Base-by-base conservation (phyloP, 78 protist genomes). In the Capsaspora owczarzaki region DNA sequence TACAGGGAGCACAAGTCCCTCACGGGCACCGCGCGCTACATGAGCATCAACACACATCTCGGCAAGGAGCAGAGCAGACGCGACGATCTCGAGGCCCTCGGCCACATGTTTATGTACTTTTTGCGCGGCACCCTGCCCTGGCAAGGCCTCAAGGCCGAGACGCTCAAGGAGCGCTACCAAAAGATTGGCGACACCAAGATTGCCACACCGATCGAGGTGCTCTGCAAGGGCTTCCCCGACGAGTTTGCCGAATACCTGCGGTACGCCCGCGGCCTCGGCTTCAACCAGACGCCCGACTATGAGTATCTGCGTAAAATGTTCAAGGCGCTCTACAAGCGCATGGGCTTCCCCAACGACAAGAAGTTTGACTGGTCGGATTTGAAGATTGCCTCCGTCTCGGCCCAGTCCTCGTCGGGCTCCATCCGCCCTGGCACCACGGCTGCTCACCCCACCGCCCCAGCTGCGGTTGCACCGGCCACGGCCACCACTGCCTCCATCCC, bases 21-120 rank as follows among this genome's bases (percentile, higher is more conserved):
- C 41, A 97, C 98, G 10, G 99, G 98, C 47, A 97, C 98, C 0
- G 98, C 97, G 20, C 87, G 98, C 10, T 95, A 95, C 75, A 97
- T 97, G 12, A 74, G 86, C 29, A 87, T 94, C 82, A 92, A 95
- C 84, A 93, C 98, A 14, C 98, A 97, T 69, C 82, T 86, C 38
- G 98, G 98, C 46, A 88, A 91, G 16, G 83, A 94, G 68, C 98
- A 96, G 76, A 61, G 85, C 68, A 61, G 99, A 20, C 85, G 99
- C 3, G 99, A 96, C 72, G 99, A 96, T 77, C 90, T 95, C 66
- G 98, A 95, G 82, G 82, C 92, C 14, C n/a, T 91, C 42, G 96
- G 93, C 8, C 91, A 93, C 87, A 78, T 93, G 71, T 41, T 91
- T 35, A 66, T 91, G 51, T 93, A 89, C 85, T 85, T 93, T 61